Percentiles rank a stretch among this genome's conserved stretches.
phyloP scores from a whole-genome alignment of 441 rosid species.

The Aquilaria agallochum region DNA sequence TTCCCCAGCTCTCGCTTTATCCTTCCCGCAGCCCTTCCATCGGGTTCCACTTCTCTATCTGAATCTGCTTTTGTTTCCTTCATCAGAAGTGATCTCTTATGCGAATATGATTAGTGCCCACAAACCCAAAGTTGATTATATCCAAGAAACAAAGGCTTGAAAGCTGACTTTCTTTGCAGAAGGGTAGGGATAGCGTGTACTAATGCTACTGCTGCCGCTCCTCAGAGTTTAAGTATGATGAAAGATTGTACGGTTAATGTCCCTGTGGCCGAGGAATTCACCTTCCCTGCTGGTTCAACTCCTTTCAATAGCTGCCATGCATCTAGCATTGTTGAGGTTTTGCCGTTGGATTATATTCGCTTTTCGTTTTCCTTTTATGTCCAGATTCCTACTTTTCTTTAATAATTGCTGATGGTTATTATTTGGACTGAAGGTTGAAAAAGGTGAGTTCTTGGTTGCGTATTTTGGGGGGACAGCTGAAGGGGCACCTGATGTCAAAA shows the following conservation, averaged over 20 bases:
- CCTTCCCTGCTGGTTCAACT: slow-evolving; percentile 61
- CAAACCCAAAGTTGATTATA: no score
- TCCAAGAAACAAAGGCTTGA: no score
- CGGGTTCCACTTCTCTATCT: no score
- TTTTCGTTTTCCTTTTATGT: not conserved
- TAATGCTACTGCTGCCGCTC: slow-evolving; percentile 8
- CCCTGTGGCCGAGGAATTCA: slow-evolving; percentile 53
- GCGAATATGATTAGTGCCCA: no score
- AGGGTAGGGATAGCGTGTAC: no score
- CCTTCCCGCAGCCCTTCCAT: no score
- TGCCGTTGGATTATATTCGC: slow-evolving; percentile 5
- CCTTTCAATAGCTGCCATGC: slow-evolving; percentile 89
- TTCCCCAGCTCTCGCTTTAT: no score
- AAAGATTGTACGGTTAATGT: slow-evolving; percentile 21
- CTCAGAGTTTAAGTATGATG: slow-evolving; percentile 26
- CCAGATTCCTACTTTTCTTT: not conserved
- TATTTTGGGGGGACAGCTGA: slow-evolving; percentile 74
- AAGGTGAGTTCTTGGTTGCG: slow-evolving; percentile 74
- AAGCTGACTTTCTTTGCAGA: no score
- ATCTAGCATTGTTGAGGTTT: slow-evolving; percentile 84
- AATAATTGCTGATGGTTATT: slow-evolving; percentile 10
- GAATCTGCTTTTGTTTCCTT: no score
- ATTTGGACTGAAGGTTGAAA: slow-evolving; percentile 42
- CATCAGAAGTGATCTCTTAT: no score
- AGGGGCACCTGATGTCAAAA: slow-evolving; percentile 91